Percentiles rank a stretch among this genome's conserved stretches.
phyloP scores from a whole-genome alignment of 768 basidiomycete genomes.

The Epithele typhae region DNA sequence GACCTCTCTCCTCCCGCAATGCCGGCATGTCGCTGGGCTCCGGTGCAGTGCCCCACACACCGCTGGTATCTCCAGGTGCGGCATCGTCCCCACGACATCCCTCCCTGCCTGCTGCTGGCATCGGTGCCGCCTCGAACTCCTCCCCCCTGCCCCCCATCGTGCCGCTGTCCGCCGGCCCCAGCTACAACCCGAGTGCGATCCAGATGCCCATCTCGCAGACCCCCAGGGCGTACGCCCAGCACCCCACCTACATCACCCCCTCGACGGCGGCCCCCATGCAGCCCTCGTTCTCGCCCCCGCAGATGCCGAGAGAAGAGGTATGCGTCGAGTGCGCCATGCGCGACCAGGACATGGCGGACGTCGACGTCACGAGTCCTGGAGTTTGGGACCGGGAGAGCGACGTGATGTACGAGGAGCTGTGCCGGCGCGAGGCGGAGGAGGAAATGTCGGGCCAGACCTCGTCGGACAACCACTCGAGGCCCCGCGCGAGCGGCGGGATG shows the following conservation, averaged over 20 bases:
- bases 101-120: slow-evolving; percentile 35
- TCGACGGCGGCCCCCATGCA: slow-evolving; percentile 49
- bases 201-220: slow-evolving; percentile 62
- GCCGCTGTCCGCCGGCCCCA: slow-evolving; percentile 40
- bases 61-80: slow-evolving; percentile 28
- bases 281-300: slow-evolving; percentile 53
- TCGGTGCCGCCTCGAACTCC: slow-evolving; percentile 26
- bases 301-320: slow-evolving; percentile 65
- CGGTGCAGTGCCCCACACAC: slow-evolving; percentile 9
- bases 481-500: slow-evolving; percentile 59
- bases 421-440: slow-evolving; percentile 68
- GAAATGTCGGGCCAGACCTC: slow-evolving; percentile 44
- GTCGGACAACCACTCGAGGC: slow-evolving; percentile 52
- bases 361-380: slow-evolving; percentile 80
- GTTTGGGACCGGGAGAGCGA: slow-evolving; percentile 94
- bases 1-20: slow-evolving; percentile 2
- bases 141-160: slow-evolving; percentile 44
- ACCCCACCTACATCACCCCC: slow-evolving; percentile 73
- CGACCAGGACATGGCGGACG: slow-evolving; percentile 96
- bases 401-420: slow-evolving; percentile 70
- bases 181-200: slow-evolving; percentile 27
- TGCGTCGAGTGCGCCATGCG: slow-evolving; percentile 99
- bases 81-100: slow-evolving; percentile 45
- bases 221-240: slow-evolving; percentile 65
- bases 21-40: slow-evolving; percentile 9